Conservation (phyloP, 2,329 filamentous ascomycete genomes). For the Venturia effusa region DNA sequence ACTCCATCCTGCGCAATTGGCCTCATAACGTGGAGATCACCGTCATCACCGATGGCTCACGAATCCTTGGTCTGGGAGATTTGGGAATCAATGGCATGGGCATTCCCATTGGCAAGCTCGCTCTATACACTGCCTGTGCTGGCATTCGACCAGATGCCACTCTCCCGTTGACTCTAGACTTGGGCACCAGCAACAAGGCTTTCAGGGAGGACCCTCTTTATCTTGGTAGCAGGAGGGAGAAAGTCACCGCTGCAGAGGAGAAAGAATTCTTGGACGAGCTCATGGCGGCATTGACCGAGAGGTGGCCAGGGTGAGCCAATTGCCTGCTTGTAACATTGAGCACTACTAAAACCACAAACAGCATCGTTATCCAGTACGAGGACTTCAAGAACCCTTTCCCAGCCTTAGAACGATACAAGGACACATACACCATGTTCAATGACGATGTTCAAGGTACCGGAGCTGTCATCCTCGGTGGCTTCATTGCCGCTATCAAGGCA, state of each 20-base stretch:
- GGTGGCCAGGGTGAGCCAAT: constrained; percentile 50
- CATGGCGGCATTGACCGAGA: constrained; percentile 80
- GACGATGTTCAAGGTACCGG: constrained; percentile 97
- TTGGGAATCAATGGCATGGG: constrained; percentile 95
- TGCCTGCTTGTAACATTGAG: background rate
- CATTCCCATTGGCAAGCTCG: constrained; percentile 93
- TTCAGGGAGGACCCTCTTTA: constrained; percentile 75
- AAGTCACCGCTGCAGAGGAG: constrained; percentile 67
- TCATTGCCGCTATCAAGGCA: constrained; percentile 67
- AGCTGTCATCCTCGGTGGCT: constrained; percentile 80
- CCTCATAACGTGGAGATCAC: constrained; percentile 90
- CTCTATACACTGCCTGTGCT: constrained; percentile 89
- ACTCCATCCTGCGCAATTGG: constrained; percentile 87
- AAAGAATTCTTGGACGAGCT: constrained; percentile 93
- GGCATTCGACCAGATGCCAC: constrained; percentile 74
- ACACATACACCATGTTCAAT: constrained; percentile 92
- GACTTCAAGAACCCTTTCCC: constrained; percentile 98
- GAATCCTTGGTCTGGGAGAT: constrained; percentile 86
- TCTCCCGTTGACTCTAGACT: constrained; percentile 50
- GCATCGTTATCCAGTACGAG: constrained; percentile 81
- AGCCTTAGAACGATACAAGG: constrained; percentile 79
- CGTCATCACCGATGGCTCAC: constrained; percentile 90
- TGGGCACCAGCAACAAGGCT: constrained; percentile 53
- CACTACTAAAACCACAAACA: constrained; percentile 25
- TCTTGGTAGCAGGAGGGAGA: constrained; percentile 77